Evolutionary conservation across 352 stramenopile species (phyloP), one percentile per base, ranked within the genome.

Genomic region (Phytophthora hybrid): DNA sequence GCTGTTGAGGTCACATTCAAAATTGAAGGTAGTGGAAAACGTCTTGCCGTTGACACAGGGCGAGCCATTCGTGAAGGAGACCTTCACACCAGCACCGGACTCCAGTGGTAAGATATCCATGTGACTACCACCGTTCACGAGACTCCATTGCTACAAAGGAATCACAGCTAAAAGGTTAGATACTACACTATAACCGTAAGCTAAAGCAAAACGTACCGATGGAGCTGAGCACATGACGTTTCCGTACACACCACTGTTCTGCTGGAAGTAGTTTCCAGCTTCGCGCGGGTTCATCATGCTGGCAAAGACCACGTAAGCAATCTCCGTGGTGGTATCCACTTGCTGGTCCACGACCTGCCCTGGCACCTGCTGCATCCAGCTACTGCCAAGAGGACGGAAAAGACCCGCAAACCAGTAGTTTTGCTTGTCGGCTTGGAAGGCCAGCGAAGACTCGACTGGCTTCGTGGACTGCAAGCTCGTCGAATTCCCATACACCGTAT

Each of bases 191-290:
- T 31, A 55, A 55, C 2, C 0, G 4, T 32, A 55, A 0, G 44
- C 19, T 21, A 73, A 21, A 46, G 59, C 13, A 37, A 41, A 59
- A 32, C 46, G 18, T 83, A 94, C 85, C 73, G 84, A 59, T 73
- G 88, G 88, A 6, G 88, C 83, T 4, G 86, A 88, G 66, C 88
- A 94, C 70, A 92, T 80, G 8, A 94, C 86, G 34, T 91, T 77
- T 13, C 88, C 88, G 41, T 93, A 94, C 23, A 87, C 75, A 14
- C 74, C 78, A 26, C 73, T 91, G n/a, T 84, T 83, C 73, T 93
- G 88, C 32, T 85, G 74, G 47, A 93, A 93, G 26, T 80, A 84
- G 41, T 87, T 79, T 3, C 88, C 88, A 5, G 86, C 86, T 66
- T 94, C 85, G 26, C 73, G 74, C 46, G 81, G 71, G 41, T 94